Percentiles rank a stretch among this genome's conserved stretches.
Conservation (phyloP, 179 eudicot genomes). For the Monotropa hypopitys region DNA sequence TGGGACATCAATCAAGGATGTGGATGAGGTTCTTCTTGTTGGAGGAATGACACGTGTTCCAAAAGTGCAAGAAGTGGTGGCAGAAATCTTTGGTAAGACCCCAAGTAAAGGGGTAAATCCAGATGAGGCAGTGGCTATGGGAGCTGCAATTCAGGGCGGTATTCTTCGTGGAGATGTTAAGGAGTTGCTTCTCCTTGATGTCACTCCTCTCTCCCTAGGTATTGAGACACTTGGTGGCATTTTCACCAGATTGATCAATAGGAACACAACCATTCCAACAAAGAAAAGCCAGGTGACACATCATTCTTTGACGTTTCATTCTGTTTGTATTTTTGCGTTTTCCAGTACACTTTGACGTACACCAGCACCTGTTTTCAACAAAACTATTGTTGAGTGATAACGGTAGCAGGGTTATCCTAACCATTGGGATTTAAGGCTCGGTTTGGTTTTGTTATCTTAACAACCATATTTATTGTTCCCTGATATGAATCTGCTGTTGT, state of each 20-base stretch:
- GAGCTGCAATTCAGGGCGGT: conserved; percentile 18
- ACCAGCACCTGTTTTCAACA: not conserved
- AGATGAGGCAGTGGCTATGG: conserved; percentile 30
- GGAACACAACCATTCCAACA: conserved; percentile 35
- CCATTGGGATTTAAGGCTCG: too few relatives aligned
- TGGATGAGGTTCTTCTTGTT: conserved; percentile 28
- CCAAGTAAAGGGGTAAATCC: conserved; percentile 32
- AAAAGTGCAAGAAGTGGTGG: conserved; percentile 26
- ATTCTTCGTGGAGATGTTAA: conserved; percentile 17
- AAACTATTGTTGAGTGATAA: not conserved
- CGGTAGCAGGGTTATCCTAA: not conserved
- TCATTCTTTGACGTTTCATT: not conserved
- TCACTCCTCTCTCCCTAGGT: conserved; percentile 18
- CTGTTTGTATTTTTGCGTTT: not conserved
- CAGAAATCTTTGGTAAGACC: conserved; percentile 20
- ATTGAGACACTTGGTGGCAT: conserved; percentile 29
- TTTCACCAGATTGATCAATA: conserved; percentile 25
- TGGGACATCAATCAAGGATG: conserved; percentile 17
- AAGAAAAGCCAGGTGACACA: conserved; percentile 53
- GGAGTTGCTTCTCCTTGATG: conserved; percentile 15
- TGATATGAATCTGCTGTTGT: not conserved
- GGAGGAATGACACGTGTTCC: conserved; percentile 35
- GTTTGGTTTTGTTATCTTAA: not conserved
- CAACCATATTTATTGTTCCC: not conserved
- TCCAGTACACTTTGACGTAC: not conserved